These are phyloP conservation scores for Pythium brachiatum DNA, from an alignment of 352 stramenopile genomes.

Conservation along the genomic window DNA sequence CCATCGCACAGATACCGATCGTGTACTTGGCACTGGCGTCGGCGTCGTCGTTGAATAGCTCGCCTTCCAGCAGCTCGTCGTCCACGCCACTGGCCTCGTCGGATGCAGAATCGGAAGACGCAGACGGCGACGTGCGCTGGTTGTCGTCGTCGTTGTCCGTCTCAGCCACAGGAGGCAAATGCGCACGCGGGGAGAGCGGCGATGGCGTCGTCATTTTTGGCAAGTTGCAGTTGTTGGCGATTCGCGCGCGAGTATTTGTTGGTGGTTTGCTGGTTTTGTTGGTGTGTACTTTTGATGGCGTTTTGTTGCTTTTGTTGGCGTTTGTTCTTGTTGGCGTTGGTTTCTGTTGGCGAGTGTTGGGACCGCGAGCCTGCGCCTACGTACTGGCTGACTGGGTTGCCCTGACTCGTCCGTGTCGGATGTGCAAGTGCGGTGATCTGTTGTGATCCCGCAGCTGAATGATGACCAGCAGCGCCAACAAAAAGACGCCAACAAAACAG, in stretches of 20 bases:
- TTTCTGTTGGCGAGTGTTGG: neutral
- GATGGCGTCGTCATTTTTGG: neutral
- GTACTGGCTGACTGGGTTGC: neutral
- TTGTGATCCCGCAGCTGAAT: slow-evolving; percentile 4
- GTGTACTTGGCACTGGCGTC: slow-evolving; percentile 36
- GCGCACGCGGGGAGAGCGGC: neutral
- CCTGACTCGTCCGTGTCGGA: neutral
- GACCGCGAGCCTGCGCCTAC: too few species aligned
- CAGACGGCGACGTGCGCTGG: slow-evolving; percentile 7
- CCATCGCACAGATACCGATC: slow-evolving; percentile 98
- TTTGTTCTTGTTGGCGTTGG: neutral
- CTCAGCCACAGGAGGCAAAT: neutral
- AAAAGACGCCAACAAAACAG: slow-evolving; percentile 5
- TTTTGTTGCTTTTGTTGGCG: neutral
- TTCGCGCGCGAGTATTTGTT: neutral
- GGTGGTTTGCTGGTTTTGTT: neutral
- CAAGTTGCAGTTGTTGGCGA: neutral
- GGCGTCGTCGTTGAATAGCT: neutral
- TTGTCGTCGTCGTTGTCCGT: slow-evolving; percentile 14
- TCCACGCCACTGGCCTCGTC: neutral
- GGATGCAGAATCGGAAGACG: slow-evolving; percentile 6
- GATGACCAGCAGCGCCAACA: neutral
- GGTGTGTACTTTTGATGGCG: neutral
- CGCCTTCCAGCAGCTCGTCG: slow-evolving; percentile 3
- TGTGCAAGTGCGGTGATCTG: neutral